These are phyloP conservation scores for Blastocystis sp. DNA, from an alignment of 352 stramenopile genomes.

Conservation along the genomic window DNA sequence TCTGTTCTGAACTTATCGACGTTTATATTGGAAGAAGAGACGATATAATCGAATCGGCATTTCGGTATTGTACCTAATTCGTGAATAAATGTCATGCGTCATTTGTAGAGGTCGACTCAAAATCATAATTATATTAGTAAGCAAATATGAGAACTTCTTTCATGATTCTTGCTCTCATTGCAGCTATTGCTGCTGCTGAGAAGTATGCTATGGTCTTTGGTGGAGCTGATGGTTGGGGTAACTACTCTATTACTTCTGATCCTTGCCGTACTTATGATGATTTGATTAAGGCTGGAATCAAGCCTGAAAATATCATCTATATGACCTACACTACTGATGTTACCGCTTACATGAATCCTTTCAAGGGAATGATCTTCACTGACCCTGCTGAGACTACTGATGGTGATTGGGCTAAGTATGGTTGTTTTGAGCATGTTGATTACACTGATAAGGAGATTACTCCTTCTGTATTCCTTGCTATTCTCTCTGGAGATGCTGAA, in stretches of 20 bases:
- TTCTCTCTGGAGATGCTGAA: conserved; percentile 19
- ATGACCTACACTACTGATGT: conserved; percentile 54
- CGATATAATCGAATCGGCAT: too few species aligned
- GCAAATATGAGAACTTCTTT: background rate
- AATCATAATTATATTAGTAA: too few species aligned
- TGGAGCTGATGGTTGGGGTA: conserved; percentile 28
- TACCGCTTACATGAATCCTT: background rate
- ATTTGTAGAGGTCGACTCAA: too few species aligned
- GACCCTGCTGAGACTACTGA: conserved; percentile 22
- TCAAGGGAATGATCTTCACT: conserved; percentile 51
- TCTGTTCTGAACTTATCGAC: too few species aligned
- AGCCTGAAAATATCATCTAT: conserved; percentile 55
- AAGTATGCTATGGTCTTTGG: conserved; percentile 61
- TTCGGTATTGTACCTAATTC: too few species aligned
- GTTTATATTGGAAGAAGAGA: too few species aligned
- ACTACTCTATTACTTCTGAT: conserved; percentile 59
- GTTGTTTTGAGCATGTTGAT: conserved; percentile 40
- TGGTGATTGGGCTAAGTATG: conserved; percentile 48
- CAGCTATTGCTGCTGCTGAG: conserved; percentile 6
- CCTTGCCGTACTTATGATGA: conserved; percentile 39
- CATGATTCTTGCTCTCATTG: background rate
- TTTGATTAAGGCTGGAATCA: conserved; percentile 49
- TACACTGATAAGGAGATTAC: conserved; percentile 53
- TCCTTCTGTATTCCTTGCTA: background rate
- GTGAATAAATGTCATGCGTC: too few species aligned